phyloP scores from a whole-genome alignment of 1,284 basidiomycete species.

The Cryptococcus depauperatus region DNA sequence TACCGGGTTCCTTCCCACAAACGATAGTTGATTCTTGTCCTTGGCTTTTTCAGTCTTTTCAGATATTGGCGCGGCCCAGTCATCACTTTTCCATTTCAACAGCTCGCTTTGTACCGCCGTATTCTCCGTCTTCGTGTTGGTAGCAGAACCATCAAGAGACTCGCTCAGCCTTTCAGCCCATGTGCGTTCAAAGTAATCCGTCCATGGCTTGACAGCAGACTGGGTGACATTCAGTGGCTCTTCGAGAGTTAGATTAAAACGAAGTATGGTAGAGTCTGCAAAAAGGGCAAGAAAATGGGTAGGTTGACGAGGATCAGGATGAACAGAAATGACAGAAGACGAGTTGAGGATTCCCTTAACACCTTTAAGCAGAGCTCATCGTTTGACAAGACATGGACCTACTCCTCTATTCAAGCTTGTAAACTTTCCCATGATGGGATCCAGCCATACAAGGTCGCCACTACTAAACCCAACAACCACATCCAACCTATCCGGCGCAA shows the following conservation, averaged over 20 bases:
- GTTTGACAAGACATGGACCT: conserved; percentile 22
- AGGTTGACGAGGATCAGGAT: conserved; percentile 79
- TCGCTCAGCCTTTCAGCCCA: not conserved
- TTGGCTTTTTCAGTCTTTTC: conserved; percentile 24
- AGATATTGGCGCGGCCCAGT: conserved; percentile 26
- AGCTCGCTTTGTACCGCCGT: conserved; percentile 19
- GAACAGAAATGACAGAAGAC: conserved; percentile 71
- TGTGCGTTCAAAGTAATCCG: not conserved
- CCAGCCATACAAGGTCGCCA: conserved; percentile 85
- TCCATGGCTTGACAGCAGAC: not conserved
- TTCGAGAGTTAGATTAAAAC: conserved; percentile 40
- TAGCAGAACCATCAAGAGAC: no score
- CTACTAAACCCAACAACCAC: conserved; percentile 86
- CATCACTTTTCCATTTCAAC: conserved; percentile 44
- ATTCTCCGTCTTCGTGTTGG: no score
- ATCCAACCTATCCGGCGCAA: conserved; percentile 63
- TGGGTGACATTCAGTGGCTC: conserved; percentile 23
- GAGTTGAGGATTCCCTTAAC: conserved; percentile 65
- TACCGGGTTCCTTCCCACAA: conserved; percentile 44
- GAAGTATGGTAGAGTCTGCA: conserved; percentile 52
- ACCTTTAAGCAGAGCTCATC: not conserved
- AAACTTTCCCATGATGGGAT: conserved; percentile 65
- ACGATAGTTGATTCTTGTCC: conserved; percentile 30
- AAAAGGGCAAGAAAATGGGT: conserved; percentile 86
- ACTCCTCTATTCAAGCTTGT: conserved; percentile 85